Conservation (phyloP, 805 yeast species). For the Barnettozyma salicaria region DNA sequence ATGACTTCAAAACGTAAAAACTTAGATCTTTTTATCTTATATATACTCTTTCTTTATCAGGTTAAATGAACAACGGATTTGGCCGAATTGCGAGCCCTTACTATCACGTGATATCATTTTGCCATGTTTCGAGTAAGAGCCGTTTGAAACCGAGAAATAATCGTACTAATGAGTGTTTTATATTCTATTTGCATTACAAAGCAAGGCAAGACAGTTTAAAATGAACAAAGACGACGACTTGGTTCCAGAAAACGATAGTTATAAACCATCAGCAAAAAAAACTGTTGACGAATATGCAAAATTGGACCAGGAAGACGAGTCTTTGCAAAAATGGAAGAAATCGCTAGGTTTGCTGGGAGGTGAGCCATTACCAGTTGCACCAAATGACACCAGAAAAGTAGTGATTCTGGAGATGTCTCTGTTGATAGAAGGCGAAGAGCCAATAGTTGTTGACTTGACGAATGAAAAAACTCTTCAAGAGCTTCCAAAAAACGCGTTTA, state of each 20-base stretch:
- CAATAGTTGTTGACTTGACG: constrained; percentile 65
- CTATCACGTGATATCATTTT: too few species aligned
- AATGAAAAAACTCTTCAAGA: constrained; percentile 50
- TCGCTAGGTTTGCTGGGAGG: constrained; percentile 71
- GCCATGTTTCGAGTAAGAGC: too few species aligned
- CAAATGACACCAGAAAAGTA: constrained; percentile 63
- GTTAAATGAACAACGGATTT: too few species aligned
- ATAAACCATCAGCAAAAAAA: constrained; percentile 52
- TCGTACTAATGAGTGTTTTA: too few species aligned
- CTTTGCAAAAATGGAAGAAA: constrained; percentile 86
- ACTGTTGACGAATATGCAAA: constrained; percentile 78
- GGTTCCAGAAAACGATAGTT: constrained; percentile 56
- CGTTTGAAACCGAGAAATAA: constrained; percentile 1
- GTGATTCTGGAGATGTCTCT: constrained; percentile 75
- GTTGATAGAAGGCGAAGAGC: constrained; percentile 59
- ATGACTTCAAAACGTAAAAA: too few species aligned
- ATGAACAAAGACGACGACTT: constrained; percentile 42
- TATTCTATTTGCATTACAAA: too few species aligned
- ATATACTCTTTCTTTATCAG: too few species aligned
- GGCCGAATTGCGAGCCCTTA: too few species aligned
- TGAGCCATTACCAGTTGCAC: constrained; percentile 56
- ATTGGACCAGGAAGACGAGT: constrained; percentile 85
- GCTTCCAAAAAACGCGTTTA: constrained; percentile 59
- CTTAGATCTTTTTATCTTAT: too few species aligned
- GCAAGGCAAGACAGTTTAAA: not conserved